Percentiles rank a stretch among this genome's conserved stretches.
Evolutionary conservation across 129 eudicot genomes (phyloP).

Genomic region (Flaveria bidentis): DNA sequence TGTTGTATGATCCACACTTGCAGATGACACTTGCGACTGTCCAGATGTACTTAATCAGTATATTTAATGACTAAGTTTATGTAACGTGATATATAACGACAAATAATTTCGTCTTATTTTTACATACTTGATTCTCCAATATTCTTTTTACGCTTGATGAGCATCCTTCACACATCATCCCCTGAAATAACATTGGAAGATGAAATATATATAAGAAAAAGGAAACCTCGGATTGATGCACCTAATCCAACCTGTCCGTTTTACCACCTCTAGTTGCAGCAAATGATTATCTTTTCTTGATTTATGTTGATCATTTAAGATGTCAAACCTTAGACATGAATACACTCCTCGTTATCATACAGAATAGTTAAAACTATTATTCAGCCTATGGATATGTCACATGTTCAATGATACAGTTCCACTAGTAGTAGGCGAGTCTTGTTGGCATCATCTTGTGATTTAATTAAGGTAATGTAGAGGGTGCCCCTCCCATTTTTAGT

Average conservation of each 20-base stretch:
- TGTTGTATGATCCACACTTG: conserved; percentile 79
- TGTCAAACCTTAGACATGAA: background rate
- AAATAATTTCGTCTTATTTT: background rate
- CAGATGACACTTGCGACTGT: conserved; percentile 95
- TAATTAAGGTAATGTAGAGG: conserved; percentile 19
- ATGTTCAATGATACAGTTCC: conserved; percentile 28
- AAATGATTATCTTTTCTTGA: too few species aligned
- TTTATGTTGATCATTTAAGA: background rate
- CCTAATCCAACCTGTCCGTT: background rate
- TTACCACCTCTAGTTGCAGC: background rate
- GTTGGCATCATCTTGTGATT: background rate
- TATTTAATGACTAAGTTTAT: background rate
- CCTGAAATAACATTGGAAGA: conserved; percentile 45
- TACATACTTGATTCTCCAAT: conserved; percentile 80
- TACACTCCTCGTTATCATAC: background rate
- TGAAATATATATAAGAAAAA: background rate
- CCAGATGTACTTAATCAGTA: conserved; percentile 25
- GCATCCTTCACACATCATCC: conserved; percentile 97
- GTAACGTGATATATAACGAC: background rate
- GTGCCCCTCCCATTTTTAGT: conserved; percentile 9
- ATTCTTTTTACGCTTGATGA: conserved; percentile 93
- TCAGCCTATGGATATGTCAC: background rate
- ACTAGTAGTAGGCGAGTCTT: conserved; percentile 44
- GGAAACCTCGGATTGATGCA: background rate
- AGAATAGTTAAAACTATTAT: background rate